Conservation (phyloP, 306 rosid genomes). For the Inga leiocalycina region DNA sequence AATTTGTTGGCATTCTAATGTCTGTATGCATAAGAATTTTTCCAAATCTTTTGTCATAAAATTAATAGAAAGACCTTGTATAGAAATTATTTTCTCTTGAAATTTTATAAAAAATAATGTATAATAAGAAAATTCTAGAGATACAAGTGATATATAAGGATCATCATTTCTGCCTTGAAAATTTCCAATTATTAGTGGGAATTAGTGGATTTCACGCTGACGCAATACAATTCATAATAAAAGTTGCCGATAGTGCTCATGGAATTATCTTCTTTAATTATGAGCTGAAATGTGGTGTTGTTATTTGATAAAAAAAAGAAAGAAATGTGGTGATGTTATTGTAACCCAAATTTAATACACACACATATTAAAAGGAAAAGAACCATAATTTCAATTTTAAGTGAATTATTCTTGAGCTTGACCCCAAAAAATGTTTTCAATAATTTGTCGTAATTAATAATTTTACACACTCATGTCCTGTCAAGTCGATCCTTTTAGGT, state of each 20-base stretch:
- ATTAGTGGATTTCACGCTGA: not conserved
- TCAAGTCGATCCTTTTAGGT: too few species aligned
- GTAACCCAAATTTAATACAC: too few species aligned
- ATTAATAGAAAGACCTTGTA: too few species aligned
- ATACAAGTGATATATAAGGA: not conserved
- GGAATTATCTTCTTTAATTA: not conserved
- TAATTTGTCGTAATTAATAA: not conserved
- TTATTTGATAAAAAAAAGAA: too few species aligned
- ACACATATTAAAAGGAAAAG: too few species aligned
- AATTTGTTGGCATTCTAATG: not conserved
- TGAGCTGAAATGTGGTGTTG: not conserved
- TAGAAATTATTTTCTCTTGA: not conserved
- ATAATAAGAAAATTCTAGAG: not conserved
- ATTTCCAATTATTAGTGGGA: not conserved
- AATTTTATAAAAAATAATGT: not conserved
- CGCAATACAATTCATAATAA: too few species aligned
- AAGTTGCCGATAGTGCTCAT: not conserved
- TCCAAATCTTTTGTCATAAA: not conserved
- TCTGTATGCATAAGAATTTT: not conserved
- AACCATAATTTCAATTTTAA: too few species aligned
- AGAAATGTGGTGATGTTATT: too few species aligned
- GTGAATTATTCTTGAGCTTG: not conserved
- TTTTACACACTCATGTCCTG: too few species aligned
- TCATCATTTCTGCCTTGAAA: too few species aligned
- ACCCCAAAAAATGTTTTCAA: not conserved